phyloP scores from a whole-genome alignment of 148 eudicot genomes.

The Hydrangea macrophylla region DNA sequence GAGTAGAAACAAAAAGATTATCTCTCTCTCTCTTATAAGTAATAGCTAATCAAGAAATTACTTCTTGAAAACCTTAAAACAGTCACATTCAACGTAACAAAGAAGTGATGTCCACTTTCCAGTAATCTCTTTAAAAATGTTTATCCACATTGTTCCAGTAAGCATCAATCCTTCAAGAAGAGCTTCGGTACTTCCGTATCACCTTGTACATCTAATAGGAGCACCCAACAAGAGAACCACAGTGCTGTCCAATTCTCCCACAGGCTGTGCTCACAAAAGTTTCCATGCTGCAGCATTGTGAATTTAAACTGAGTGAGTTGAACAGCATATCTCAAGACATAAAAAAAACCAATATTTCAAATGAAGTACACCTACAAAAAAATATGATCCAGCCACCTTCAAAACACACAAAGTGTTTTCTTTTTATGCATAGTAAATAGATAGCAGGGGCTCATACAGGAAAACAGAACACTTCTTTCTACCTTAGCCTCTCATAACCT shows the following conservation, averaged over 20 bases:
- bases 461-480: too few relatives aligned
- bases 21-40: neutral
- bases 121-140: slow-evolving; percentile 3
- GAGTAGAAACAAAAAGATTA: neutral
- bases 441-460: too few relatives aligned
- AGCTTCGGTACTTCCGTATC: neutral
- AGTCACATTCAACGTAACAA: slow-evolving; percentile 8
- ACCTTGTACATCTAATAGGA: neutral
- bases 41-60: neutral
- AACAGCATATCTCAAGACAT: too few relatives aligned
- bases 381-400: too few relatives aligned
- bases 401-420: too few relatives aligned
- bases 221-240: slow-evolving; percentile 13
- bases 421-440: too few relatives aligned
- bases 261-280: slow-evolving; percentile 31
- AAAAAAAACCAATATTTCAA: too few relatives aligned
- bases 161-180: slow-evolving; percentile 13
- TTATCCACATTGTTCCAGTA: slow-evolving; percentile 2
- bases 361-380: too few relatives aligned
- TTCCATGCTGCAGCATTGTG: slow-evolving; percentile 50
- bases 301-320: neutral
- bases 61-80: slow-evolving; percentile 3
- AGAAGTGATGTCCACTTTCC: slow-evolving; percentile 41
- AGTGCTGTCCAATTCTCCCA: slow-evolving; percentile 1
- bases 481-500: too few relatives aligned